Evolutionary conservation across 2,329 filamentous ascomycete species (phyloP).

Genomic region (Lecanicillium sp.): DNA sequence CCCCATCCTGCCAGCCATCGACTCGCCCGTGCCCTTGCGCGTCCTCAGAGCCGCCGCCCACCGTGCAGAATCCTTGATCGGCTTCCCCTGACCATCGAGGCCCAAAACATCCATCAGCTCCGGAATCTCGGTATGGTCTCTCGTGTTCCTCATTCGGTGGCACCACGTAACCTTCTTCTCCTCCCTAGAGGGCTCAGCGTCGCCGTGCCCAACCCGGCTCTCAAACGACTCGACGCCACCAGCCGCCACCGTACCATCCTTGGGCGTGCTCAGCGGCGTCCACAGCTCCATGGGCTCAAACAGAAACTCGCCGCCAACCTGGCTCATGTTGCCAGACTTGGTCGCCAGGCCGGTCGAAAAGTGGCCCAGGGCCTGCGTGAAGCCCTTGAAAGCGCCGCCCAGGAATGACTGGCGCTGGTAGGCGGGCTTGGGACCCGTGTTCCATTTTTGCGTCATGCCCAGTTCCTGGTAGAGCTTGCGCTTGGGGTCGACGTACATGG

Average conservation of each 20-base stretch:
- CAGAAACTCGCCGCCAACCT: constrained; percentile 74
- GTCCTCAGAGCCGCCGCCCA: constrained; percentile 38
- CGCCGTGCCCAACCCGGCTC: constrained; percentile 6
- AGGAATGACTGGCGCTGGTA: constrained; percentile 55
- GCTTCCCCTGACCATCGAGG: constrained; percentile 34
- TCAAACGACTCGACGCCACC: constrained; percentile 12
- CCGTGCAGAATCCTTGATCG: constrained; percentile 31
- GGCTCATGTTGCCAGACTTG: constrained; percentile 57
- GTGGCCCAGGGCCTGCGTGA: constrained; percentile 53
- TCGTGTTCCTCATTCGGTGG: constrained; percentile 71
- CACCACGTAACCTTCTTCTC: constrained; percentile 67
- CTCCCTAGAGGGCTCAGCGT: constrained; percentile 26
- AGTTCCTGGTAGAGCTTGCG: constrained; percentile 58
- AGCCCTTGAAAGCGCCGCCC: constrained; percentile 40
- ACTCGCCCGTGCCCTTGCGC: constrained; percentile 47
- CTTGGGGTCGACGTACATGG: constrained; percentile 71
- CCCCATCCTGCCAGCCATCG: constrained; percentile 42
- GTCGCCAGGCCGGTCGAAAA: constrained; percentile 49
- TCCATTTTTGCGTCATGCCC: constrained; percentile 59
- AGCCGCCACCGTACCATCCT: constrained; percentile 19
- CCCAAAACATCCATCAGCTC: constrained; percentile 59
- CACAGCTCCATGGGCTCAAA: constrained; percentile 50
- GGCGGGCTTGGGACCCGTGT: constrained; percentile 50
- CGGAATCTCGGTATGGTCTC: constrained; percentile 67
- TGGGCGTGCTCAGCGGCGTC: constrained; percentile 37